Conservation (phyloP, 2,329 filamentous ascomycete genomes). For the Diaporthe batatas region DNA sequence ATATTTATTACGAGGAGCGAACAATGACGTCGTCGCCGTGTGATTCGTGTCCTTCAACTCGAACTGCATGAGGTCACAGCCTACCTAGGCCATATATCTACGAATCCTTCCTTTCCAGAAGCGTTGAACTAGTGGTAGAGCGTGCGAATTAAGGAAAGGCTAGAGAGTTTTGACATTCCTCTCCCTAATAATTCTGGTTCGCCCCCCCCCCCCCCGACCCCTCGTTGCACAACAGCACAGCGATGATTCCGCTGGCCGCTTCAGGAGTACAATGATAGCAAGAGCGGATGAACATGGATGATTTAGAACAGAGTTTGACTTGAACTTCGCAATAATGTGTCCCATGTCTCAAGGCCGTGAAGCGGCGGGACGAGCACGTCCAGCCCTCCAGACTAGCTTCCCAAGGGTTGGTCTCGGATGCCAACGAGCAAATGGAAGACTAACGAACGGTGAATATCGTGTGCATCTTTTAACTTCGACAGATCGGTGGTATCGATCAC, state of each 20-base stretch:
- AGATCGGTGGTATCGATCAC: background rate
- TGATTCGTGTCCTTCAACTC: background rate
- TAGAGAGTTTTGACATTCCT: too few relatives aligned
- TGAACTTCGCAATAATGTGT: too few relatives aligned
- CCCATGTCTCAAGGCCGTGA: too few relatives aligned
- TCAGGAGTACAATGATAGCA: background rate
- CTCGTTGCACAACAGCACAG: background rate
- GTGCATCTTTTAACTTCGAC: background rate
- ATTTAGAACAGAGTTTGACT: too few relatives aligned
- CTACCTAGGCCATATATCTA: too few relatives aligned
- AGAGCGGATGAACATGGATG: too few relatives aligned
- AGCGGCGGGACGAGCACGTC: background rate
- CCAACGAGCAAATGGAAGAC: background rate
- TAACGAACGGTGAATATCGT: too few relatives aligned
- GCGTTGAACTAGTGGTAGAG: background rate
- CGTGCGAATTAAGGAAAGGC: too few relatives aligned
- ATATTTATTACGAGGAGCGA: background rate
- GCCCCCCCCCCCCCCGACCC: too few relatives aligned
- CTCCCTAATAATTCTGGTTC: background rate
- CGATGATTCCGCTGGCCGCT: background rate
- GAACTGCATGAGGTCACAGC: too few relatives aligned
- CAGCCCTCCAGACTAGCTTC: too few relatives aligned
- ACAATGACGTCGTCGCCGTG: background rate
- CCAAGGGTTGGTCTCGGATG: background rate
- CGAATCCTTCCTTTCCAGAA: background rate